Evolutionary conservation across 2,329 filamentous ascomycete genomes (phyloP), one percentile per base, ranked within the genome.

Genomic region (Diaporthe vexans): DNA sequence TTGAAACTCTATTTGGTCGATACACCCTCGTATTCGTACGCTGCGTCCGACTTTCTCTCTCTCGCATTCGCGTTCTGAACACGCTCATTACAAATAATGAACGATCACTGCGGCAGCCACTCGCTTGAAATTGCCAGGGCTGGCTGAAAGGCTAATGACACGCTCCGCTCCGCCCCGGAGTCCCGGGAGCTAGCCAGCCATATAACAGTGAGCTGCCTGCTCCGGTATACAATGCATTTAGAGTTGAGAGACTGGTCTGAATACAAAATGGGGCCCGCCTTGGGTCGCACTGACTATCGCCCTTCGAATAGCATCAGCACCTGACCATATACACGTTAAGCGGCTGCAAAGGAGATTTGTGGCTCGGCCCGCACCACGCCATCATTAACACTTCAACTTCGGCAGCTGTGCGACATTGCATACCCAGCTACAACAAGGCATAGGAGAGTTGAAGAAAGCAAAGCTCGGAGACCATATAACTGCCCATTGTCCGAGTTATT

Each of bases 1-100:
- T 10, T 67, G 61, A 37, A 67, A 51, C 43, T 29, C 43, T 67
- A 51, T 51, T 21, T 17, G 26, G 1, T 4, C 3, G 15, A 17
- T 52, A 37, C 13, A 24, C 61, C 37, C 13, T 29, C 46, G 61
- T 67, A 67, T 67, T 67, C 61, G 61, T 51, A 65, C 24, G 57
- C 7, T 61, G 6, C 43, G 11, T 46, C 19, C 9, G 3, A 29
- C 4, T 40, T 13, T 40, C 37, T 9, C 21, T 7, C 11, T 51
- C 40, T 67, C 61, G 43, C 61, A 37, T 52, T 67, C 43, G 46
- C 29, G 35, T 10, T 24, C 21, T 24, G 0, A 24, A n/a, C 1
- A 17, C 5, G 0, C 6, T 52, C 21, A 24, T 61, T 43, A 43
- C 29, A 61, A 43, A 8, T 46, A 1, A 9, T 15, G 9, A 46